phyloP scores from a whole-genome alignment of 1,284 basidiomycete genomes.

The Malassezia japonica region DNA sequence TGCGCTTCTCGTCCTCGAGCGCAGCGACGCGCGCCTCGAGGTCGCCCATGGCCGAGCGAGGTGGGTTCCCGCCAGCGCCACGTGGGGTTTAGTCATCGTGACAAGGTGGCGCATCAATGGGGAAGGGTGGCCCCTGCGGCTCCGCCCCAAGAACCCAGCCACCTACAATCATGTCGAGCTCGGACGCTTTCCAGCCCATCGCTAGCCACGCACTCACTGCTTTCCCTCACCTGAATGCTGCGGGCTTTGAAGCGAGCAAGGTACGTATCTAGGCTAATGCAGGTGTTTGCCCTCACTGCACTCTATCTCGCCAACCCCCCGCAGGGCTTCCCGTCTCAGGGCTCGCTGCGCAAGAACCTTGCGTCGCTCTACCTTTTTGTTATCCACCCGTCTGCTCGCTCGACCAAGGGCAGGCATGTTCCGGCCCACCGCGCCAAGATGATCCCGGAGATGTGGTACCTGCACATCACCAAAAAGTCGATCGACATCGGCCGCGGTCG shows the following conservation, averaged over 20 bases:
- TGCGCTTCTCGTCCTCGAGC: constrained; percentile 41
- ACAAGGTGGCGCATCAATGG: not conserved
- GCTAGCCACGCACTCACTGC: constrained; percentile 26
- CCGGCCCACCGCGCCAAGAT: constrained; percentile 16
- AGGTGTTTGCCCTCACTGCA: constrained; percentile 35
- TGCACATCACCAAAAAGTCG: constrained; percentile 2
- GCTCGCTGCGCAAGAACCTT: constrained; percentile 28
- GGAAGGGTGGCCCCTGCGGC: not conserved
- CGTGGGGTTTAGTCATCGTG: not conserved
- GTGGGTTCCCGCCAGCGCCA: not conserved
- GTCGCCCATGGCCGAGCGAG: constrained; percentile 13
- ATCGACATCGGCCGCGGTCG: constrained; percentile 30
- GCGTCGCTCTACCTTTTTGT: constrained; percentile 40
- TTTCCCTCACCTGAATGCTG: constrained; percentile 27
- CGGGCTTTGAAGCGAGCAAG: constrained; percentile 36
- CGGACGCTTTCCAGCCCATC: constrained; percentile 3
- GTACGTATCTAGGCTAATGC: too few species aligned
- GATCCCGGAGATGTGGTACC: constrained; percentile 7
- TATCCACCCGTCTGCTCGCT: constrained; percentile 24
- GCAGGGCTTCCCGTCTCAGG: constrained; percentile 26
- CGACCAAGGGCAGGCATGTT: not conserved
- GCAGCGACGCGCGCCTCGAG: constrained; percentile 15
- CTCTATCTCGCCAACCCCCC: constrained; percentile 29
- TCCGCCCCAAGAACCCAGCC: not conserved
- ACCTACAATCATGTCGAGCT: not conserved